These are phyloP conservation scores for Sungouiozyma intestinalis DNA, from an alignment of 805 yeast species.

Conservation along the genomic window DNA sequence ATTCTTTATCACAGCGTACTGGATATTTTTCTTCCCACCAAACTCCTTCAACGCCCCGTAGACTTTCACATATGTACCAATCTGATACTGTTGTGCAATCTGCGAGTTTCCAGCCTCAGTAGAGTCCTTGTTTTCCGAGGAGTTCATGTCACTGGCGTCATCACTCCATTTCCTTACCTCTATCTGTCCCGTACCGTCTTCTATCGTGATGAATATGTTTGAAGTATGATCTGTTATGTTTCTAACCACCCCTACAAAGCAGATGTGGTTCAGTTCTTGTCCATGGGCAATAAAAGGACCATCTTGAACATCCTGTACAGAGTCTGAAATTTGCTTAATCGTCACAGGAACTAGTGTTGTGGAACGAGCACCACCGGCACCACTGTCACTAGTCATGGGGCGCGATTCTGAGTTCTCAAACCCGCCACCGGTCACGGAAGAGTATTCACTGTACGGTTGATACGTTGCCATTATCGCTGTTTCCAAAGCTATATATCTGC, in stretches of 20 bases:
- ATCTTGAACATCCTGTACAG: slow-evolving; percentile 51
- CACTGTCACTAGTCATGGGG: slow-evolving; percentile 15
- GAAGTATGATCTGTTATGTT: slow-evolving; percentile 49
- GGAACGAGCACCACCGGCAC: slow-evolving; percentile 8
- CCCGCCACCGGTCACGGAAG: slow-evolving; percentile 26
- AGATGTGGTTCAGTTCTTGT: slow-evolving; percentile 51
- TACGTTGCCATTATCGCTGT: slow-evolving; percentile 11
- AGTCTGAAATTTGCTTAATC: slow-evolving; percentile 57
- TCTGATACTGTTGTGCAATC: slow-evolving; percentile 28
- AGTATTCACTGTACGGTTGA: slow-evolving; percentile 27
- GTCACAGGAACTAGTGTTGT: slow-evolving; percentile 54
- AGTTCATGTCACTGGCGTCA: slow-evolving; percentile 27
- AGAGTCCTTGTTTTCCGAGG: slow-evolving; percentile 22
- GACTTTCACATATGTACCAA: slow-evolving; percentile 53
- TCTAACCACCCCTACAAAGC: slow-evolving; percentile 63
- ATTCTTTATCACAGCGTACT: slow-evolving; percentile 48
- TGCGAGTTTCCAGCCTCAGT: slow-evolving; percentile 18
- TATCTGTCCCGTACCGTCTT: slow-evolving; percentile 67
- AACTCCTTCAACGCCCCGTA: slow-evolving; percentile 49
- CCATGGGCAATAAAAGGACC: slow-evolving; percentile 53
- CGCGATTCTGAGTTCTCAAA: slow-evolving; percentile 21
- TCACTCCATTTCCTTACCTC: slow-evolving; percentile 58
- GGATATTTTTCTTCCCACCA: slow-evolving; percentile 52
- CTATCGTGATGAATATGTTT: slow-evolving; percentile 48
- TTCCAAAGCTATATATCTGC: no score